Base-by-base conservation (phyloP, 2,329 filamentous ascomycete species). In the Fusarium sp. region DNA sequence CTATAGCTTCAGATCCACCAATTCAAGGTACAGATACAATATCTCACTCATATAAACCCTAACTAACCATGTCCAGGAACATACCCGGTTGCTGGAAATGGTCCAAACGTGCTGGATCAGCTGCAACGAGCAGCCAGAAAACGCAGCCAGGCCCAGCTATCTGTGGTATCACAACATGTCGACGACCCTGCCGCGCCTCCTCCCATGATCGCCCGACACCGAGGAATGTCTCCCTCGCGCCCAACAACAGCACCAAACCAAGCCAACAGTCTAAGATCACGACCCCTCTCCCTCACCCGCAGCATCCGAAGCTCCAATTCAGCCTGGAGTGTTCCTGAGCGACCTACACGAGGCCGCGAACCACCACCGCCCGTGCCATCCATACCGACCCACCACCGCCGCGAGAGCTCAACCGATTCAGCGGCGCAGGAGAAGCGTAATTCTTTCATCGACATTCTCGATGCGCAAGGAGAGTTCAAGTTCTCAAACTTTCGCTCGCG, bases 401-500 rank as follows among this genome's bases (percentile, higher is more conserved):
- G 60, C 33, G 54, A 63, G 14, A 63, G 62, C 45, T 74, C 70
- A 9, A 5, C 58, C 15, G 71, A 69, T 41, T 73, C 70, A 14
- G n/a, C n/a, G n/a, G n/a, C n/a, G n/a, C n/a, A n/a, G n/a, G 59
- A 60, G 15, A 67, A 47, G 47, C 37, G 35, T 17, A 23, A 43
- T 20, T 67, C 70, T 0, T 73, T 67, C 55, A 80, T 89, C 45
- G 86, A 89, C 64, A 74, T 90, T 1, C 78, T 89, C 4, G 87
- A 89, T 65, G 87, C 87, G 1, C 84, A 87, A 60, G 84, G 85
- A 1, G 83, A 80, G 25, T 78, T 88, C 37, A 82, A 75, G 27
- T 81, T 82, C 0, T 76, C 80, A 4, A 80, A 86, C 60, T 87
- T 88, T 66, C 77, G 78, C 46, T 77, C 78, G 11, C 80, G 85